A percentile compares a stretch with the other conserved stretches of the same genome.
These are phyloP conservation scores for Venustampulla echinocandica DNA, from an alignment of 495 filamentous ascomycete species.

Conservation along the genomic window DNA sequence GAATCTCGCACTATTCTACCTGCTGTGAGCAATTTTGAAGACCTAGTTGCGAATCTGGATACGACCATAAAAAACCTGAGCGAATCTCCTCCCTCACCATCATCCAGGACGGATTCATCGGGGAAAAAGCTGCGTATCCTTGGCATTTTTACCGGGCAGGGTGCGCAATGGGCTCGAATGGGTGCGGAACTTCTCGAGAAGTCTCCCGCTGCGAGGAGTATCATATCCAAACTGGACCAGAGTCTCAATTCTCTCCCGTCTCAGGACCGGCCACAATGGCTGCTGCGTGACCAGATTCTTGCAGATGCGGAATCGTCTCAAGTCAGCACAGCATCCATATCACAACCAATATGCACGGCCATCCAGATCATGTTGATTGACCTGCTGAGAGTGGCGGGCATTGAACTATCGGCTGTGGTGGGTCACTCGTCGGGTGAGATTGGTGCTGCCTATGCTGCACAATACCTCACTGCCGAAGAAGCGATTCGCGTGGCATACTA, in stretches of 20 bases:
- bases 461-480: conserved; percentile 26
- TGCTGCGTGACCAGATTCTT: conserved; percentile 31
- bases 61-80: background rate
- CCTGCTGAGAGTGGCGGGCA: conserved; percentile 31
- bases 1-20: background rate
- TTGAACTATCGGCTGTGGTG: conserved; percentile 37
- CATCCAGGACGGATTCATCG: background rate
- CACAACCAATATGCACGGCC: conserved; percentile 41
- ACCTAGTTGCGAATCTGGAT: background rate
- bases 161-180: conserved; percentile 47
- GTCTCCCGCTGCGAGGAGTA: conserved; percentile 28
- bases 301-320: conserved; percentile 24
- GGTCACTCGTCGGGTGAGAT: conserved; percentile 59
- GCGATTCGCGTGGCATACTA: conserved; percentile 44
- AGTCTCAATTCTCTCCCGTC: conserved; percentile 27
- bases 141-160: conserved; percentile 29
- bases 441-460: conserved; percentile 36
- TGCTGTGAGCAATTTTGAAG: background rate
- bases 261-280: conserved; percentile 36
- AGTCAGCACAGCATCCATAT: conserved; percentile 35
- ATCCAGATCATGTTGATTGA: conserved; percentile 40
- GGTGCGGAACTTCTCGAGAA: conserved; percentile 38
- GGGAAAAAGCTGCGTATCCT: too few species aligned
- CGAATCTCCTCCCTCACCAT: background rate
- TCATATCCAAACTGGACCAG: conserved; percentile 37